phyloP scores from a whole-genome alignment of 805 yeast genomes.

The Yamadazyma philogaea region DNA sequence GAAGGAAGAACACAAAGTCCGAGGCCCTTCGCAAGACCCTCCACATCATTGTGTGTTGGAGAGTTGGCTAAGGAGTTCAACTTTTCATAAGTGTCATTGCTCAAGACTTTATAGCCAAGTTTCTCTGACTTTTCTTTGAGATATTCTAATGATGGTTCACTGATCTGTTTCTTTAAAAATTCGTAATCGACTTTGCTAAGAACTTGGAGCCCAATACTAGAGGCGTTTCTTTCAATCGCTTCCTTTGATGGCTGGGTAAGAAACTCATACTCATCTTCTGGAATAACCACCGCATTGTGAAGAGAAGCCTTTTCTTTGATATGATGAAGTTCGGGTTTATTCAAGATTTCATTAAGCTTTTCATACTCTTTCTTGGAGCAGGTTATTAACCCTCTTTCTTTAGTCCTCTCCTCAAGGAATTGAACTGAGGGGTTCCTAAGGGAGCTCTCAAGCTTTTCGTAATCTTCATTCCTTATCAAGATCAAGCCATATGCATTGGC shows the following conservation, averaged over 20 bases:
- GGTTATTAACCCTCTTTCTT: constrained; percentile 7
- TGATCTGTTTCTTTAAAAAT: constrained; percentile 9
- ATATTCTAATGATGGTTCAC: constrained; percentile 21
- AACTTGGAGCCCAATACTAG: constrained; percentile 6
- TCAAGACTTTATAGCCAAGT: constrained; percentile 12
- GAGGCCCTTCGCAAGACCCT: constrained; percentile 1
- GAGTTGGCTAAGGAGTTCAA: constrained; percentile 1
- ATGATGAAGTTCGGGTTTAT: constrained; percentile 16
- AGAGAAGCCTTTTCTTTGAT: constrained; percentile 18
- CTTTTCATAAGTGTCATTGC: constrained; percentile 6
- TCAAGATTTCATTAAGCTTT: background rate
- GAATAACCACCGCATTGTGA: constrained; percentile 14
- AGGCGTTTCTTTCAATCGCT: constrained; percentile 17
- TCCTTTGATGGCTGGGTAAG: constrained; percentile 15
- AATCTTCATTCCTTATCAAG: constrained; percentile 6
- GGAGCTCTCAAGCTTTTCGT: background rate
- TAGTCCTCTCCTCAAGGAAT: constrained; percentile 14
- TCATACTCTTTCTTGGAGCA: constrained; percentile 9
- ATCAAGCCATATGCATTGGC: constrained; percentile 16
- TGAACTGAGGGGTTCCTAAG: constrained; percentile 18
- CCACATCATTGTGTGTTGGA: constrained; percentile 16
- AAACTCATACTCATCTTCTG: constrained; percentile 11
- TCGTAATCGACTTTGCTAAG: constrained; percentile 8
- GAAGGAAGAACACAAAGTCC: constrained; percentile 10
- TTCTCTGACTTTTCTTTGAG: constrained; percentile 22